These are phyloP conservation scores for Vitis riparia DNA, from an alignment of 164 flowering plant genomes.

Conservation along the genomic window DNA sequence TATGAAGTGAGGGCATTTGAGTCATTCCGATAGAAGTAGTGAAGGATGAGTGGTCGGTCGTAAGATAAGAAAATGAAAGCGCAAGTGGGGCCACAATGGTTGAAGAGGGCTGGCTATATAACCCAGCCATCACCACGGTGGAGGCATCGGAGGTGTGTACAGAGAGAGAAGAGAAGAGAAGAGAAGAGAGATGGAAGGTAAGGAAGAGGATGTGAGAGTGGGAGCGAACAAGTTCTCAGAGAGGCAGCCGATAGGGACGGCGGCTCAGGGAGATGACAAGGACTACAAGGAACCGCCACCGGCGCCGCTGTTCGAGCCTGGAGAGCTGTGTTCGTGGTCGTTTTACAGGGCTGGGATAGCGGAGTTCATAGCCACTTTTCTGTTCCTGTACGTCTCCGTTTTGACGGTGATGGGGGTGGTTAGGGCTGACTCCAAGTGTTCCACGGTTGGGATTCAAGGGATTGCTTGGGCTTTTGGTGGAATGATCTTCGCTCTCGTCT, in stretches of 20 bases:
- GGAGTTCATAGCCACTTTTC: constrained; percentile 80
- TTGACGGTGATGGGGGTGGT: constrained; percentile 73
- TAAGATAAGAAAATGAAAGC: constrained; percentile 3
- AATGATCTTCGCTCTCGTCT: constrained; percentile 85
- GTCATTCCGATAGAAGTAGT: too few species aligned
- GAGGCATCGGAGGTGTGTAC: too few species aligned
- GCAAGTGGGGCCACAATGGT: too few species aligned
- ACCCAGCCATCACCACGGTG: too few species aligned
- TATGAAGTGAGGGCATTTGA: too few species aligned
- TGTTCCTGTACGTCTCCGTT: constrained; percentile 67
- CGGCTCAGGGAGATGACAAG: constrained; percentile 45
- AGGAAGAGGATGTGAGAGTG: constrained; percentile 47
- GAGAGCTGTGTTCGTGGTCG: constrained; percentile 49
- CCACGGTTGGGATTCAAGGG: constrained; percentile 72
- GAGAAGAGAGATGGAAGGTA: constrained; percentile 38
- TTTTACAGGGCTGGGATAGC: constrained; percentile 92
- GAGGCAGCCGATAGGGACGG: constrained; percentile 52
- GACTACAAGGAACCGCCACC: constrained; percentile 58
- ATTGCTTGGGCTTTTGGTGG: constrained; percentile 81
- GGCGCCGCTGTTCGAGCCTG: constrained; percentile 53
- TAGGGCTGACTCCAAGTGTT: constrained; percentile 38
- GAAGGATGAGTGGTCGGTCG: constrained; percentile 27
- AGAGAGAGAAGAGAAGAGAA: neutral
- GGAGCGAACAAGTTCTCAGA: constrained; percentile 53
- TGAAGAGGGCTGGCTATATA: too few species aligned